Evolutionary conservation across 179 eudicot species (phyloP), one percentile per base, ranked within the genome.

Genomic region (Beta macrorhiza): DNA sequence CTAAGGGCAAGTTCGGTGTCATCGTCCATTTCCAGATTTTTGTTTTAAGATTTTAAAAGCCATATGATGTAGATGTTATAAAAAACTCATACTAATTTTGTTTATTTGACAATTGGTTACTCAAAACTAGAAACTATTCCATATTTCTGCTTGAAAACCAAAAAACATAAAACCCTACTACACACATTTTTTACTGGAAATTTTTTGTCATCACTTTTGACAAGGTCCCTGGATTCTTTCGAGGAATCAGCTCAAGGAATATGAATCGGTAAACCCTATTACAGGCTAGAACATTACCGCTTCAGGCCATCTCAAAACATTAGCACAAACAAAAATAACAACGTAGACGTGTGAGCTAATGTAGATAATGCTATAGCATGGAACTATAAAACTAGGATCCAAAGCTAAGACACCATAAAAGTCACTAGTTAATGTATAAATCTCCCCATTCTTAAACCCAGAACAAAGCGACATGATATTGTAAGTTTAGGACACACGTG

Each of bases 401-500:
- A 13, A 67, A 42, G 72, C 25, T 59, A 67, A 49, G 51, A 68
- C 16, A 16, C 59, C 51, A 5, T 37, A 37, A 37, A 37, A 37
- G 42, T 1, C 42, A 37, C 42, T 37, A 37, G 58, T 22, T 29
- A 13, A 77, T 20, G 25, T 14, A 56, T 22, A 63, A 20, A 72
- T 52, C 67, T 56, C 25, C 69, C 74, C 7, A 7, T 14, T 13
- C 20, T 58, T 70, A 37, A 14, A 58, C 20, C 58, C 51, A 74
- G 20, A 58, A 67, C 47, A 59, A 85, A 70, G 65, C 65, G 63
- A 78, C 57, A 59, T 65, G 71, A 58, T 22, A 57, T 67, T 44
- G 47, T 25, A 79, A 82, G 76, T 67, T 42, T 3, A 71, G 16
- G 25, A 90, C 97, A 44, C 95, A 97, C 99, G 92, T 89, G 95